Base-by-base conservation (phyloP, 2,329 filamentous ascomycete genomes). In the Fusarium citri region DNA sequence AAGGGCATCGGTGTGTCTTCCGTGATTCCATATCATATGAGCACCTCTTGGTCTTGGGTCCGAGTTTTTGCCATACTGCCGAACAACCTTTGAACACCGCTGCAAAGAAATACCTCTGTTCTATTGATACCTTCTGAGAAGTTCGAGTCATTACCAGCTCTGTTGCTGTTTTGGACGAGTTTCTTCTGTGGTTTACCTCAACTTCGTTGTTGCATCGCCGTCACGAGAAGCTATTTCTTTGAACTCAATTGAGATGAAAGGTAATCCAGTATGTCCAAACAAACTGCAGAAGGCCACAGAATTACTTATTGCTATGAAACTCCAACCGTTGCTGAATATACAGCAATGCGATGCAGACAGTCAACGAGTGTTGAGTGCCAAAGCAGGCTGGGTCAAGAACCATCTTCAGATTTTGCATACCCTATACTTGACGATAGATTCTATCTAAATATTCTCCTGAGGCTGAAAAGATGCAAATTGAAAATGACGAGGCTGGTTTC, bases 401-500 rank as follows among this genome's bases (percentile, higher is more conserved):
- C n/a, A 20, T 11, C 16, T 50, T 14, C 7, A 37, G 22, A 25
- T 37, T 43, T 4, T 6, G 30, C 22, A 20, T 50, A 50, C 30
- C 47, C 47, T 50, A 26, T 53, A n/a, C 16, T n/a, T 15, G 23
- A 18, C 10, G 37, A 54, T 30, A 49, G 10, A 20, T 18, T 40
- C 18, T n/a, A 20, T 40, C 18, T n/a, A 20, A n/a, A 60, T 15
- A 25, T 49, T 28, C 55, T 55, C 34, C 48, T 43, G 47, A 71
- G 67, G 68, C 55, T 68, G 63, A 57, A 58, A 28, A 48, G 34
- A 20, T 61, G 20, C 20, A 16, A 30, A 41, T 55, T 22, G 34
- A 42, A 58, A 68, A 51, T n/a, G 41, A 60, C 68, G 59, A 70
- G 68, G 68, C 68, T 70, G 64, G 68, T 41, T 41, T 53, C 20